phyloP scores from a whole-genome alignment of 2,329 filamentous ascomycete genomes.

The Akanthomyces lecanii region DNA sequence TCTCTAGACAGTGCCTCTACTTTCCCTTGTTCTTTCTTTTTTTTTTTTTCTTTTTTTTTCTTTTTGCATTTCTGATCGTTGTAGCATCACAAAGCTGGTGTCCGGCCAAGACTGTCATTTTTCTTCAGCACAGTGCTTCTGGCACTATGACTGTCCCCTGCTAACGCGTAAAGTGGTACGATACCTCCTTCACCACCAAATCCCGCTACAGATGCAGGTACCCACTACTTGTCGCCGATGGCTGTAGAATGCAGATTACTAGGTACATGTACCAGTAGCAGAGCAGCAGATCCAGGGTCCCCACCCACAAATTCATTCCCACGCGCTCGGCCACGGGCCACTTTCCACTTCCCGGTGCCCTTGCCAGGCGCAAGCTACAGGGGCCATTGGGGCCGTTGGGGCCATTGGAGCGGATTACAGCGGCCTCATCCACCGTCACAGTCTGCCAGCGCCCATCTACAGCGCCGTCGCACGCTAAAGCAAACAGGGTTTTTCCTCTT shows the following conservation, averaged over 20 bases:
- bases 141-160: background rate
- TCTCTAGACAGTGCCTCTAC: background rate
- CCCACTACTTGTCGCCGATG: background rate
- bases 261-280: no score
- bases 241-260: background rate
- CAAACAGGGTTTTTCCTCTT: background rate
- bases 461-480: background rate
- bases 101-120: no score
- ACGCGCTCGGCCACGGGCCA: background rate
- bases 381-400: background rate
- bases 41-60: background rate
- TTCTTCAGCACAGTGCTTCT: background rate
- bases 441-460: background rate
- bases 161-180: slow-evolving; percentile 11
- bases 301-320: background rate
- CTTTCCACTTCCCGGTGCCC: background rate
- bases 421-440: background rate
- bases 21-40: background rate
- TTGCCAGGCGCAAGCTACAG: background rate
- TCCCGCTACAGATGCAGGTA: background rate
- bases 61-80: background rate
- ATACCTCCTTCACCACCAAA: slow-evolving; percentile 2
- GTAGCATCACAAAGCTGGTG: no score
- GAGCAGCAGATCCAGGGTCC: slow-evolving; percentile 6
- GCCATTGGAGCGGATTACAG: background rate